Evolutionary conservation across 2,329 filamentous ascomycete genomes (phyloP).

Genomic region (Aspergillus japonicus): DNA sequence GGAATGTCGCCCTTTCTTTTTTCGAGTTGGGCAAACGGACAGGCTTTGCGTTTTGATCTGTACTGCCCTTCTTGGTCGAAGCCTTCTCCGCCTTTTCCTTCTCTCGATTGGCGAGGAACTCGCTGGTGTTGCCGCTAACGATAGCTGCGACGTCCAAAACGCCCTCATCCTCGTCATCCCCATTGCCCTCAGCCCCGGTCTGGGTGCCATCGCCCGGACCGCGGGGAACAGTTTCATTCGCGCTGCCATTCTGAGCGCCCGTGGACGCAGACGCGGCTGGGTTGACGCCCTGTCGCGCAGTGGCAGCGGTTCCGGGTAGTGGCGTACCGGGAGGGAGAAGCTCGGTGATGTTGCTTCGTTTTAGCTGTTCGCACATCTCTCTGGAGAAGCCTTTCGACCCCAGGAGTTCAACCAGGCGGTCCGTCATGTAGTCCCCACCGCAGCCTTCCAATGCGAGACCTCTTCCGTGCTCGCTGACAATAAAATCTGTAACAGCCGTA

Average conservation of each 20-base stretch:
- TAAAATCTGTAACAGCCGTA: constrained; percentile 81
- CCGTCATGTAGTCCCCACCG: constrained; percentile 85
- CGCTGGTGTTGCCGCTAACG: constrained; percentile 62
- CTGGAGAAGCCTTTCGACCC: constrained; percentile 55
- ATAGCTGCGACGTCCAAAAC: constrained; percentile 65
- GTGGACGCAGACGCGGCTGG: constrained; percentile 58
- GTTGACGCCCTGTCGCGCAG: constrained; percentile 46
- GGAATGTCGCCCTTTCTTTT: constrained; percentile 58
- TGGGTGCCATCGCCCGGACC: constrained; percentile 57
- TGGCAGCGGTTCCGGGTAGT: constrained; percentile 51
- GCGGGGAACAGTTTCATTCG: constrained; percentile 46
- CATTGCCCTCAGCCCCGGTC: constrained; percentile 49
- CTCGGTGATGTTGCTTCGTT: constrained; percentile 63
- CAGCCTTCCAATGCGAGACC: constrained; percentile 63
- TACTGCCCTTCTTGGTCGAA: constrained; percentile 52
- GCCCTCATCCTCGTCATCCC: constrained; percentile 59
- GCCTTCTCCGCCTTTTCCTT: constrained; percentile 61
- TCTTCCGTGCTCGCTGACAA: constrained; percentile 67
- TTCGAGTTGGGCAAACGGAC: constrained; percentile 59
- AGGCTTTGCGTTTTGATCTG: constrained; percentile 49
- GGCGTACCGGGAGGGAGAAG: constrained; percentile 56
- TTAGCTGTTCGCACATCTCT: constrained; percentile 66
- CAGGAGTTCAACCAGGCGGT: constrained; percentile 67
- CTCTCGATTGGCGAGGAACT: constrained; percentile 62
- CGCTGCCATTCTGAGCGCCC: constrained; percentile 46